Percentiles rank a stretch among this genome's conserved stretches.
These are phyloP conservation scores for Podosphaera xanthii DNA, from an alignment of 2,329 filamentous ascomycete species.

Conservation along the genomic window DNA sequence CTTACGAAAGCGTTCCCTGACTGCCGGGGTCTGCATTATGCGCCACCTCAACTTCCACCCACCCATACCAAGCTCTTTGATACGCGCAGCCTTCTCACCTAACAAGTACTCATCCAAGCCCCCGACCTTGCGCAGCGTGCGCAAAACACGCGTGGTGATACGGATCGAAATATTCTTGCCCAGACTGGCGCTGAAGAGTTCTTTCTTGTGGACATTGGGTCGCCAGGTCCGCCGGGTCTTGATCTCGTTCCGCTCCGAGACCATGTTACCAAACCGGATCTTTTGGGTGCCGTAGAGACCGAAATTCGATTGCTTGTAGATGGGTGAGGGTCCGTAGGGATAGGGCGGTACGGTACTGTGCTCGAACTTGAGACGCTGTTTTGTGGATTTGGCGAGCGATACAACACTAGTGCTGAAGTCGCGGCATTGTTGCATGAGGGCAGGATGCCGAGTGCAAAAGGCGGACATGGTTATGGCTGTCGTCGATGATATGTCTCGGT, in stretches of 20 bases:
- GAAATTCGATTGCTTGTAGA: conserved; percentile 62
- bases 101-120: conserved; percentile 83
- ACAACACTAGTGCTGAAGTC: conserved; percentile 15
- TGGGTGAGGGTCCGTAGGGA: conserved; percentile 43
- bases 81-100: conserved; percentile 50
- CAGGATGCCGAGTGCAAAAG: no score
- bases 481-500: no score
- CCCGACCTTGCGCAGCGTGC: conserved; percentile 62
- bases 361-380: conserved; percentile 16
- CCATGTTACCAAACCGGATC: conserved; percentile 61
- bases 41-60: conserved; percentile 84
- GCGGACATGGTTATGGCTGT: no score
- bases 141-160: conserved; percentile 45
- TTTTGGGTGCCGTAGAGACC: conserved; percentile 48
- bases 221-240: conserved; percentile 55
- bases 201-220: conserved; percentile 42
- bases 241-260: conserved; percentile 41
- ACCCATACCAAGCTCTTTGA: conserved; percentile 70
- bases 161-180: conserved; percentile 40
- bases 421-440: conserved; percentile 8
- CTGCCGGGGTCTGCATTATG: conserved; percentile 53
- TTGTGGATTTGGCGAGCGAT: conserved; percentile 16
- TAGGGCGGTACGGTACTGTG: conserved; percentile 31
- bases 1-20: conserved; percentile 40
- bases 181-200: conserved; percentile 40